These are phyloP conservation scores for Monosporozyma aquatica DNA, from an alignment of 805 yeast species.

Conservation along the genomic window DNA sequence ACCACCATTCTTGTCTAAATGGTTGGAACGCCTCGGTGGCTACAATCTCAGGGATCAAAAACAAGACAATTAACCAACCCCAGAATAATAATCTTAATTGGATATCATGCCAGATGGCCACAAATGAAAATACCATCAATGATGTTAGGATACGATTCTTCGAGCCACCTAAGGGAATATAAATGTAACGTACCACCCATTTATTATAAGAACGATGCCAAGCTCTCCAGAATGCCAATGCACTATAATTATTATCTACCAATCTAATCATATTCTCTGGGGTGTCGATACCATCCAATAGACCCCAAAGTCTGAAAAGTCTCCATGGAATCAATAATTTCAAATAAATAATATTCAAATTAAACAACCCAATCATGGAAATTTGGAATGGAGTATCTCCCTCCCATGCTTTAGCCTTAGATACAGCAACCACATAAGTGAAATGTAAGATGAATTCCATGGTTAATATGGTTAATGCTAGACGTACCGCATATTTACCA, in stretches of 20 bases:
- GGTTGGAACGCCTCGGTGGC: constrained; percentile 39
- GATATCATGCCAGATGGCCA: constrained; percentile 97
- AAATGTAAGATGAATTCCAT: constrained; percentile 88
- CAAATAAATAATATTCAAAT: constrained; percentile 85
- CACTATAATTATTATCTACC: constrained; percentile 87
- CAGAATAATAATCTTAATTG: constrained; percentile 77
- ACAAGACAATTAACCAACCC: constrained; percentile 93
- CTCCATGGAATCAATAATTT: constrained; percentile 94
- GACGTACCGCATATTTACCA: constrained; percentile 53
- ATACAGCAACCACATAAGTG: constrained; percentile 88
- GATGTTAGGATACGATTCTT: constrained; percentile 63
- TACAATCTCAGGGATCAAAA: constrained; percentile 75
- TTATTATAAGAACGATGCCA: constrained; percentile 95
- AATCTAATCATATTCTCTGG: constrained; percentile 98
- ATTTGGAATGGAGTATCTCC: constrained; percentile 87
- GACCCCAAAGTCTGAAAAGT: constrained; percentile 83
- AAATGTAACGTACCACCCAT: constrained; percentile 83
- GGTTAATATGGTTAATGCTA: constrained; percentile 61
- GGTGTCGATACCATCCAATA: constrained; percentile 87
- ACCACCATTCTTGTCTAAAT: constrained; percentile 51
- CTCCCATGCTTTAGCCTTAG: constrained; percentile 82
- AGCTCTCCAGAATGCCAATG: constrained; percentile 95
- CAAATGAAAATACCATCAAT: constrained; percentile 83
- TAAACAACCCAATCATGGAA: constrained; percentile 89
- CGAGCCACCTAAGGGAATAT: constrained; percentile 86